Evolutionary conservation across 75 land plant species (phyloP), one percentile per base, ranked within the genome.

Genomic region (Cunninghamia lanceolata): DNA sequence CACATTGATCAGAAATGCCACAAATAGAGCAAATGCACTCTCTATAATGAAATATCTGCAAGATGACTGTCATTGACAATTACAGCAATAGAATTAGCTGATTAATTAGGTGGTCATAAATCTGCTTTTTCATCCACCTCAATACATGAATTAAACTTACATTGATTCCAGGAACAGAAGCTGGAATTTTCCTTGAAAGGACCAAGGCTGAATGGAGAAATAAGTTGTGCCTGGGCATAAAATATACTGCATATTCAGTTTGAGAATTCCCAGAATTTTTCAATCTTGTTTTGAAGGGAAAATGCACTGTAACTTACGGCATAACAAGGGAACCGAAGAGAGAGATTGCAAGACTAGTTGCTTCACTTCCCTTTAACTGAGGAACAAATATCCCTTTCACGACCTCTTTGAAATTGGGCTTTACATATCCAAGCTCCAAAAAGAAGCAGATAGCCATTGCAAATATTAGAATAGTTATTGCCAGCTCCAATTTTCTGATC

Each of bases 151-250:
- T n/a, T 56, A 56, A 56, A 56, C 63, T 88, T 86, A 95, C 97
- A 86, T 94, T 95, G 71, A 95, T 92, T 87, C 95, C 95, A 38
- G n/a, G n/a, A n/a, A n/a, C n/a, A n/a, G 88, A 89, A 17, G 88
- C 91, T 28, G 97, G 93, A 38, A 90, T 88, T 75, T 94, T 96
- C 83, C 99, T 85, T 2, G 97, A 93, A 0, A 95, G 94, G 53
- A 97, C 97, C n/a, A 97, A 90, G 53, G 96, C 96, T 19, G 99
- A 97, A 79, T 97, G 99, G 15, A 97, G 90, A 43, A 0, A 43
- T 43, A 43, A 43, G 46, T 43, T 43, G 46, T 43, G 46, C 46
- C 46, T 43, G 46, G 75, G 46, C 46, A 43, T 43, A 6, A 43
- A 94, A 97, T 2, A 97, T 85, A 86, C 93, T 95, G 88, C 94